These are phyloP conservation scores for Coemansia asiatica DNA, from an alignment of 192 early-diverging fungal genomes.

Conservation along the genomic window DNA sequence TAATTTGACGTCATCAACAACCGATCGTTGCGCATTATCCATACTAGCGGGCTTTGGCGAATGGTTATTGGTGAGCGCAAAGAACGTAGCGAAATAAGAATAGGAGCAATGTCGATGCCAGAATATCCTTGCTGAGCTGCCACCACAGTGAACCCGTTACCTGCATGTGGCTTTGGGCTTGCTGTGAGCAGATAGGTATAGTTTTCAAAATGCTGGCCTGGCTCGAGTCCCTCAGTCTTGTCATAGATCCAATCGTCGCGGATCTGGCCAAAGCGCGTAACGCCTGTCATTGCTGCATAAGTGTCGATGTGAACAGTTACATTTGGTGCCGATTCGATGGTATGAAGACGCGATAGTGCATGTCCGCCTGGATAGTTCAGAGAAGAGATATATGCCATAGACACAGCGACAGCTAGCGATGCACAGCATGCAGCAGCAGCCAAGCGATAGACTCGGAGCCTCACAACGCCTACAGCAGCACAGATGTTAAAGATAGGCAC, in stretches of 20 bases:
- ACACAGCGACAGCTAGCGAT: slow-evolving; percentile 8
- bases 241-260: slow-evolving; percentile 62
- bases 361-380: slow-evolving; percentile 90
- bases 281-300: slow-evolving; percentile 79
- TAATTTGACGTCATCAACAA: not conserved
- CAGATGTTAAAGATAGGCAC: slow-evolving; percentile 78
- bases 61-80: slow-evolving; percentile 1
- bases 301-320: slow-evolving; percentile 69
- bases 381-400: slow-evolving; percentile 62
- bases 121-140: slow-evolving; percentile 27
- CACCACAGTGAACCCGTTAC: slow-evolving; percentile 18
- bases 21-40: slow-evolving; percentile 16
- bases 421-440: slow-evolving; percentile 19
- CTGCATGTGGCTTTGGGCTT: slow-evolving; percentile 14
- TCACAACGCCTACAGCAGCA: slow-evolving; percentile 59
- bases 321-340: slow-evolving; percentile 29
- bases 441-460: slow-evolving; percentile 11
- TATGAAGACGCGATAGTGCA: slow-evolving; percentile 68
- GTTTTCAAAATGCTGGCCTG: slow-evolving; percentile 19
- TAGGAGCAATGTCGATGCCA: slow-evolving; percentile 10
- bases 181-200: slow-evolving; percentile 44
- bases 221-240: slow-evolving; percentile 60
- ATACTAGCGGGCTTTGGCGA: slow-evolving; percentile 14
- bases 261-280: slow-evolving; percentile 71
- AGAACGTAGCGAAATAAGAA: not conserved